Base-by-base conservation (phyloP, 2,329 filamentous ascomycete species). In the Nannizziopsis barbatae region DNA sequence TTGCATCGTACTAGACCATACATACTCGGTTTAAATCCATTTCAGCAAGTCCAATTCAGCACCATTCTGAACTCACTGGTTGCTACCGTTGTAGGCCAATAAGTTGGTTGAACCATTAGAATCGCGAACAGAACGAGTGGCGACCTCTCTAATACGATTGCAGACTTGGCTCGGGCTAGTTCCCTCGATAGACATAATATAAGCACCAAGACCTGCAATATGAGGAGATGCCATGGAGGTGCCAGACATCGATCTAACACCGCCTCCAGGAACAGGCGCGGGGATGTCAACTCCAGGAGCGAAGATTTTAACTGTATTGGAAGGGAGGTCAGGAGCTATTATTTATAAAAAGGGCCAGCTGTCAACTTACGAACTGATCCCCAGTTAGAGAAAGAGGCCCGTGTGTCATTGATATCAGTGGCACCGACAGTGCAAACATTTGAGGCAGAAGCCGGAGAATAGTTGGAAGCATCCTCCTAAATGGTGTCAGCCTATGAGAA, bases 201-300 rank as follows among this genome's bases (percentile, higher is more conserved):
- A 75, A 6, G 75, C 73, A 51, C 76, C 72, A 45, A 76, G 65
- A 49, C 76, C 76, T 8, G 75, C 71, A 52, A 77, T 72, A 60
- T 68, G 67, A 53, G 66, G 66, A 17, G 61, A 59, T 31, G 63
- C 62, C 58, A 64, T 63, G n/a, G 64, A 65, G 40, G 64, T 65
- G 38, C 63, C 62, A 22, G 62, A 65, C 47, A 65, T 60, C 48
- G 55, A 57, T 55, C 76, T 72, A 54, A 74, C 68, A 51, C 72
- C 67, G 37, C 67, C 69, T 51, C 64, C 63, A 18, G 64, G 67
- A 71, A 71, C 77, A 8, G 74, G 58, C 31, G 67, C 71, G 10
- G 74, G 63, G 50, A 80, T 71, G 53, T 70, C 55, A 54, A 73
- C 67, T 38, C 77, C 77, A 1, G 77, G 76, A 9, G 75, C 76